Evolutionary conservation across 2,329 filamentous ascomycete species (phyloP), one percentile per base, ranked within the genome.

Genomic region (Monilinia fructicola): DNA sequence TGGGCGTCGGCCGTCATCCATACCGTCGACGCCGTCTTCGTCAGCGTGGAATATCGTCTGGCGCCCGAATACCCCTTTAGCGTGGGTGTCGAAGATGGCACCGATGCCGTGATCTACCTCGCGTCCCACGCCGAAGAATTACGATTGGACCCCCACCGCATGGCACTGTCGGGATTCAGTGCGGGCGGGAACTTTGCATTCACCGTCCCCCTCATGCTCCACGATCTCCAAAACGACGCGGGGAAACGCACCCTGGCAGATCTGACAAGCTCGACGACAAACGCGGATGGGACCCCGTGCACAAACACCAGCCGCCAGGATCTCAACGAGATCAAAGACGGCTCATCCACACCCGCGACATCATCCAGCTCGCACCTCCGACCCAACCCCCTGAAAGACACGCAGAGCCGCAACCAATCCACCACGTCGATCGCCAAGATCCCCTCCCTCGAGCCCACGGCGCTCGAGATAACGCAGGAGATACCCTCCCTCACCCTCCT

Each of bases 1-100:
- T 89, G 87, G 80, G 85, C 83, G 7, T 79, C 82, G 4, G 78
- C 81, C 46, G 82, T 87, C 4, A 77, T 84, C 50, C 77, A 82
- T 35, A 78, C 81, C 5, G 78, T 84, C 16, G 81, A 85, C 63
- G 85, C 78, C 38, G 79, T 90, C 28, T 82, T 89, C 65, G 83
- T 90, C 68, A 85, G 83, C 1, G 85, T 89, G 70, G 86, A 89
- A 72, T 90, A 91, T 74, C 83, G 88, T n/a, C 81, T 90, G 2
- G 87, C 87, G 0, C 88, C 88, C 0, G 84, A 85, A 72, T 80
- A 84, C 70, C 87, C 87, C 0, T 90, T 88, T 73, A 88, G 87
- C 0, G 84, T 83, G 0, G 83, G 86, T 0, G 82, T 90, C 0
- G 86, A 90, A 70, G 88, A 90, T 73, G 85, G 85, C 54, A 84